Evolutionary conservation across 495 filamentous ascomycete species (phyloP).

Genomic region (Xylaria nigripes): DNA sequence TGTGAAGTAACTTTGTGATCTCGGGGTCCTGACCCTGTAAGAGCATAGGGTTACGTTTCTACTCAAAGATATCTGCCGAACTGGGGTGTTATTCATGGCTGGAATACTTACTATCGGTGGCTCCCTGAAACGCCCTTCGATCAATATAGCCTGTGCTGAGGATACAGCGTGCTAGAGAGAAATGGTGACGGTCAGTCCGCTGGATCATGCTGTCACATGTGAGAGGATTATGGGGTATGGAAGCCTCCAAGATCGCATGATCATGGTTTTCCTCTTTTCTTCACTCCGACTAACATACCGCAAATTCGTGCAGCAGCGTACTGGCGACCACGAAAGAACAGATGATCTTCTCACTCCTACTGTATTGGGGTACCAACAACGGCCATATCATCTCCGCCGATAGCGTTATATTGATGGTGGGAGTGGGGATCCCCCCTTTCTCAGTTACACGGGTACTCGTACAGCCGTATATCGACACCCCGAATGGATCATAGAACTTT

Average conservation of each 20-base stretch:
- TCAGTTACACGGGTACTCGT: too few species aligned
- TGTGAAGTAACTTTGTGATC: background rate
- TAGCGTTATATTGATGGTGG: slow-evolving; percentile 1
- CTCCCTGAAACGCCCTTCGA: background rate
- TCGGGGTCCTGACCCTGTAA: background rate
- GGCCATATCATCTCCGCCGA: slow-evolving; percentile 29
- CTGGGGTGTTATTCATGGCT: too few species aligned
- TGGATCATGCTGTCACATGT: background rate
- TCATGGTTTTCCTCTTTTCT: too few species aligned
- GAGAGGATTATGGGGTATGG: background rate
- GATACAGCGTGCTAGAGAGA: slow-evolving; percentile 20
- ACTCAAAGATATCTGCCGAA: too few species aligned
- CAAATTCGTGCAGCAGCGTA: slow-evolving; percentile 29
- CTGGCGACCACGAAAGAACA: slow-evolving; percentile 17
- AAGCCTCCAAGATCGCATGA: background rate
- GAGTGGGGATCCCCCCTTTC: background rate
- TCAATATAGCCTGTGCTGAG: slow-evolving; percentile 7
- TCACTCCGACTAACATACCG: slow-evolving; percentile 16
- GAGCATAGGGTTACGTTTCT: background rate
- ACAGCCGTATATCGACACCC: too few species aligned
- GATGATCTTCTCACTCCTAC: slow-evolving; percentile 23
- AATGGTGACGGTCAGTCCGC: slow-evolving; percentile 4
- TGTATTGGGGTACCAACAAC: slow-evolving; percentile 22
- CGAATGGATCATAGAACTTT: background rate
- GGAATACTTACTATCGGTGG: background rate